These are phyloP conservation scores for Debaryomyces subglobosus DNA, from an alignment of 1,139 yeast genomes.

Conservation along the genomic window DNA sequence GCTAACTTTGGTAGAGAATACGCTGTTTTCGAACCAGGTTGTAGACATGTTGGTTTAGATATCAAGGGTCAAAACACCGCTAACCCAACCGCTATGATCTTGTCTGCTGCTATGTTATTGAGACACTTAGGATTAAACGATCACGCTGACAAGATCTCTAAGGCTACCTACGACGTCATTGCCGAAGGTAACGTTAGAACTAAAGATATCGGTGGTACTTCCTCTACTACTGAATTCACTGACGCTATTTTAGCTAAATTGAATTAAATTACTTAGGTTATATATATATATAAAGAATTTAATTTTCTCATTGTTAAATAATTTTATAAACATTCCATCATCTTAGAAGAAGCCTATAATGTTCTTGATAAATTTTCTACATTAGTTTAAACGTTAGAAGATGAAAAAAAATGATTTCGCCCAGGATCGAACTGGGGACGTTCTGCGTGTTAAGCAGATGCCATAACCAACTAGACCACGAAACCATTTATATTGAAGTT, in stretches of 20 bases:
- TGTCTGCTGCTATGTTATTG: slow-evolving; percentile 87
- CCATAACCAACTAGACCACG: slow-evolving; percentile 99
- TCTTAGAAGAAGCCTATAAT: neutral
- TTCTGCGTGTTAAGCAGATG: slow-evolving; percentile 99
- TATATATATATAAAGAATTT: slow-evolving; percentile 4
- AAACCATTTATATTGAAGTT: slow-evolving; percentile 27
- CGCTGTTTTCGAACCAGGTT: slow-evolving; percentile 99
- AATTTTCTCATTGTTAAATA: slow-evolving; percentile 5
- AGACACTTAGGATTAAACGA: slow-evolving; percentile 90
- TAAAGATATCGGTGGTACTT: slow-evolving; percentile 84
- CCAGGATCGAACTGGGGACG: slow-evolving; percentile 85
- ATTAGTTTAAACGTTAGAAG: neutral
- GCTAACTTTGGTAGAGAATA: slow-evolving; percentile 97
- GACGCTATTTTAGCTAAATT: slow-evolving; percentile 75
- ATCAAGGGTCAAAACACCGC: slow-evolving; percentile 93
- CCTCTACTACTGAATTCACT: slow-evolving; percentile 93
- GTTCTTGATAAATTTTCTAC: no score
- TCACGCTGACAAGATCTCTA: slow-evolving; percentile 81
- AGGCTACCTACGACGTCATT: slow-evolving; percentile 87
- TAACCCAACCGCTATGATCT: slow-evolving; percentile 97
- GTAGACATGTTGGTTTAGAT: slow-evolving; percentile 98
- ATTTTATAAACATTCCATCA: slow-evolving; percentile 7
- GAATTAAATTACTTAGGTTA: slow-evolving; percentile 25
- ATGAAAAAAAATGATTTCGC: slow-evolving; percentile 13
- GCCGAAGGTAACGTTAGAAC: slow-evolving; percentile 84